A percentile compares a stretch with the other conserved stretches of the same genome.
Evolutionary conservation across 2,329 filamentous ascomycete species (phyloP).

Genomic region (Hypoxylon sp.): DNA sequence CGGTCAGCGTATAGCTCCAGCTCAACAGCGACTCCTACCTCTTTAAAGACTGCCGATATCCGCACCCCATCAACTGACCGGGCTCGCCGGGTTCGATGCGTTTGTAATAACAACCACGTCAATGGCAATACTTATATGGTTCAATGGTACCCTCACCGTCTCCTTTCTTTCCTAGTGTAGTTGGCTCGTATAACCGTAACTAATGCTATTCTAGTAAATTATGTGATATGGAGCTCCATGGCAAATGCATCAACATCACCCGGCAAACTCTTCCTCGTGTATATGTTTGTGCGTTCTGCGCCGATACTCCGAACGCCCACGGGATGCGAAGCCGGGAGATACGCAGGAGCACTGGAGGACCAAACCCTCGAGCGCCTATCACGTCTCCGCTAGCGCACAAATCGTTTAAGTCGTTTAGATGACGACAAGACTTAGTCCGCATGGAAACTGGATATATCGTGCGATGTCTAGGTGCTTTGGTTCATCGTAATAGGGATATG

Average conservation of each 20-base stretch:
- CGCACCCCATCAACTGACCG: constrained; percentile 63
- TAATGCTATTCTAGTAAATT: constrained; percentile 65
- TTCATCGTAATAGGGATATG: constrained; percentile 33
- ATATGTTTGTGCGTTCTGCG: constrained; percentile 75
- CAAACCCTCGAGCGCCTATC: constrained; percentile 49
- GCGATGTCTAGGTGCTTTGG: constrained; percentile 4
- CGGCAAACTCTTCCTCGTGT: constrained; percentile 70
- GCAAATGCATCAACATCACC: constrained; percentile 73
- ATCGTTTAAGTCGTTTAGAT: constrained; percentile 63
- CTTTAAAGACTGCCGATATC: constrained; percentile 64
- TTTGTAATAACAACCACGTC: constrained; percentile 62
- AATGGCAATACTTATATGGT: constrained; percentile 71
- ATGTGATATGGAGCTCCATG: constrained; percentile 76
- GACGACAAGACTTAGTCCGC: constrained; percentile 8
- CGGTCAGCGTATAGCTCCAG: constrained; percentile 47
- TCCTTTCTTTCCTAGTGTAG: constrained; percentile 13
- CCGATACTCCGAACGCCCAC: constrained; percentile 70
- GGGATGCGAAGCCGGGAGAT: constrained; percentile 64
- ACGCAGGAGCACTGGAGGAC: constrained; percentile 52
- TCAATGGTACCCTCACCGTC: constrained; percentile 67
- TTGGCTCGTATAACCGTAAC: constrained; percentile 14
- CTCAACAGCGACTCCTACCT: constrained; percentile 65
- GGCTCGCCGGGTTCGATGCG: constrained; percentile 67
- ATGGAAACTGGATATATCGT: neutral
- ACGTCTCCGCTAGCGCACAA: constrained; percentile 63